Base-by-base conservation (phyloP, 1,139 yeast genomes). In the Kodamaea fungicola region DNA sequence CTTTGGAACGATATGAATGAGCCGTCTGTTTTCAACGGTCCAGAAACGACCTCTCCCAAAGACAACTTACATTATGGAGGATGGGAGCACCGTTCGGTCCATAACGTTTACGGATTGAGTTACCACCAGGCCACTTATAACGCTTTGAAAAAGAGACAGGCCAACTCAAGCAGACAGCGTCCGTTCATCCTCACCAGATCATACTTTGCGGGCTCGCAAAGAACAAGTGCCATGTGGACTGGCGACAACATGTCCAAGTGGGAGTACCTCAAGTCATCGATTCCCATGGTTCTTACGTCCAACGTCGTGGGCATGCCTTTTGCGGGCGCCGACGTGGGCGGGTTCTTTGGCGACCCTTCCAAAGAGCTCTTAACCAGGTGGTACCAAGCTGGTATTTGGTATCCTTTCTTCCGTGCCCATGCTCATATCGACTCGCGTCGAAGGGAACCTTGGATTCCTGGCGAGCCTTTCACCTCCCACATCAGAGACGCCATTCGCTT, bases 1-100 rank as follows among this genome's bases (percentile, higher is more conserved):
- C 66, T 94, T 23, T 92, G 99, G 99, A 94, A 92, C 59, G 98
- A 94, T 59, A 92, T 92, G 99, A 88, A 86, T 61, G 99, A 92
- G 61, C 97, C 97, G 0, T 87, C 97, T 0, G 84, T 92, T 3
- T 94, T 92, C 57, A 78, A 83, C 50, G 98, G 97, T 0, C 96
- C 97, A 1, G 99, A 92, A 58, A 88, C 96, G 1, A 67, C 95
- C 1, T 79, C 92, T 30, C 95, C 94, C 31, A 84, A 83, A 52
- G 95, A 89, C 58, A 65, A 76, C 31, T 50, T 90, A 22, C 97
- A 90, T 50, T 73, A 66, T 53, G 95, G 88, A 3, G 77, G 79
- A 10, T 83, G 83, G 80, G 97, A 94, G 58, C 95, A 89, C 55
- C 78, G 99, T 42, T 87, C 95, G 5, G 71, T 90, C 8, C 98